phyloP scores from a whole-genome alignment of 495 filamentous ascomycete species.

The Penicillium cosmopolitanum region DNA sequence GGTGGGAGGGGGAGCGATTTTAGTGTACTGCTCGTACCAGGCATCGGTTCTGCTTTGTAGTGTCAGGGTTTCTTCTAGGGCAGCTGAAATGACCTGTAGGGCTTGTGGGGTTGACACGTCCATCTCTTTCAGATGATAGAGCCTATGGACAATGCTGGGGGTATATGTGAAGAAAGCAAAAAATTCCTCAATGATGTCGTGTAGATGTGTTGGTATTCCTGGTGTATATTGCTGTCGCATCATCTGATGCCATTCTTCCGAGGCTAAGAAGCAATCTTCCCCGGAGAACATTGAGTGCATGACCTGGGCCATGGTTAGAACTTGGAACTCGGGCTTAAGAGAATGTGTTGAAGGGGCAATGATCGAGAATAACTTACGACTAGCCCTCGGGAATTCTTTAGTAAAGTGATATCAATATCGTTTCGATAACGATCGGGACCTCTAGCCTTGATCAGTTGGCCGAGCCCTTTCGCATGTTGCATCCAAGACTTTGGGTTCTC shows the following conservation, averaged over 20 bases:
- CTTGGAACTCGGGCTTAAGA: no score
- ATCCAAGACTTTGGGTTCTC: constrained; percentile 41
- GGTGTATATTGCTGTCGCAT: constrained; percentile 32
- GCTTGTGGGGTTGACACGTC: constrained; percentile 17
- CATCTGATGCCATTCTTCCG: constrained; percentile 34
- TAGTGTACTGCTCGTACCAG: constrained; percentile 35
- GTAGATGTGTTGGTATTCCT: constrained; percentile 16
- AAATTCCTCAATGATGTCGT: constrained; percentile 32
- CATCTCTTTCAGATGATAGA: constrained; percentile 29
- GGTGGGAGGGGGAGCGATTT: constrained; percentile 23
- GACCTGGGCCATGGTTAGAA: constrained; percentile 23
- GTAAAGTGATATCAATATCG: constrained; percentile 30
- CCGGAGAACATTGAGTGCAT: constrained; percentile 43
- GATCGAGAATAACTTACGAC: constrained; percentile 24
- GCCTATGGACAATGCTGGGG: constrained; percentile 36
- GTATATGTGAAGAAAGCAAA: constrained; percentile 37
- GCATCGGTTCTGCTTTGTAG: constrained; percentile 25
- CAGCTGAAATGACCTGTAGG: constrained; percentile 19
- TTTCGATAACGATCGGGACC: constrained; percentile 33
- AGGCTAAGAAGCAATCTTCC: constrained; percentile 35
- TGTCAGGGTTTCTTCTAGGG: constrained; percentile 25
- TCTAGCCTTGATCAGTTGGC: constrained; percentile 32
- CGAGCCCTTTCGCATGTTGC: constrained; percentile 41
- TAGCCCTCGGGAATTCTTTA: constrained; percentile 38
- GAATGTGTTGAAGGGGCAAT: not conserved